These are phyloP conservation scores for Lachancea waltii DNA, from an alignment of 805 yeast genomes.

Conservation along the genomic window DNA sequence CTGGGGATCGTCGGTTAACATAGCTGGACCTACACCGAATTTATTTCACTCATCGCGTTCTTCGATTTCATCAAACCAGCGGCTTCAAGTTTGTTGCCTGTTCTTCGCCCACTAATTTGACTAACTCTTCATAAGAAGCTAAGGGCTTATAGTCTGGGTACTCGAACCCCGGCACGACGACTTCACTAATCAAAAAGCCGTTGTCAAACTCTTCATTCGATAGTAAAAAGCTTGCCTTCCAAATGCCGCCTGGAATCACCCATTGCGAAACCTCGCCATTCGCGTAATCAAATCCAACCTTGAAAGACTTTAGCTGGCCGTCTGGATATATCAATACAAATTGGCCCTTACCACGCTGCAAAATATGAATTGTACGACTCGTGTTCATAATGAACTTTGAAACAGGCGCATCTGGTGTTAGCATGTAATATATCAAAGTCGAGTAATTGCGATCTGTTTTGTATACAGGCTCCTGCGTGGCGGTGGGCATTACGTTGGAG, in stretches of 20 bases:
- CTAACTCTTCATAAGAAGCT: slow-evolving; percentile 31
- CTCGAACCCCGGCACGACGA: slow-evolving; percentile 58
- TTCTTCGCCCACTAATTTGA: slow-evolving; percentile 34
- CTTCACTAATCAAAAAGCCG: slow-evolving; percentile 47
- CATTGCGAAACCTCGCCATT: slow-evolving; percentile 50
- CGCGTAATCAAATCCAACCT: slow-evolving; percentile 44
- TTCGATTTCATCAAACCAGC: slow-evolving; percentile 29
- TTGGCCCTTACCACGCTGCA: slow-evolving; percentile 51
- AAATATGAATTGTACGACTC: slow-evolving; percentile 49
- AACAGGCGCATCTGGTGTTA: slow-evolving; percentile 44
- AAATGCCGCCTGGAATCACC: slow-evolving; percentile 59
- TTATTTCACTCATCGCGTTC: too few relatives aligned
- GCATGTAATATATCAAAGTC: slow-evolving; percentile 46
- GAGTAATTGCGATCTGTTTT: slow-evolving; percentile 36
- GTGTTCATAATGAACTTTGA: slow-evolving; percentile 47
- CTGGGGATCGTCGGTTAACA: too few relatives aligned
- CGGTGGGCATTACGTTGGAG: slow-evolving; percentile 3
- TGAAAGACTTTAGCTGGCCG: slow-evolving; percentile 43
- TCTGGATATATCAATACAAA: slow-evolving; percentile 48
- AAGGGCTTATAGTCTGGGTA: slow-evolving; percentile 46
- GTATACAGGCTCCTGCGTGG: slow-evolving; percentile 6
- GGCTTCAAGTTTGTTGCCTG: slow-evolving; percentile 34
- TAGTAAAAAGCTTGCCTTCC: slow-evolving; percentile 47
- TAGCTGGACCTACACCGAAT: too few relatives aligned
- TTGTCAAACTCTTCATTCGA: slow-evolving; percentile 35